Conservation (phyloP, 129 eudicot species). For the Smallanthus sonchifolius region DNA sequence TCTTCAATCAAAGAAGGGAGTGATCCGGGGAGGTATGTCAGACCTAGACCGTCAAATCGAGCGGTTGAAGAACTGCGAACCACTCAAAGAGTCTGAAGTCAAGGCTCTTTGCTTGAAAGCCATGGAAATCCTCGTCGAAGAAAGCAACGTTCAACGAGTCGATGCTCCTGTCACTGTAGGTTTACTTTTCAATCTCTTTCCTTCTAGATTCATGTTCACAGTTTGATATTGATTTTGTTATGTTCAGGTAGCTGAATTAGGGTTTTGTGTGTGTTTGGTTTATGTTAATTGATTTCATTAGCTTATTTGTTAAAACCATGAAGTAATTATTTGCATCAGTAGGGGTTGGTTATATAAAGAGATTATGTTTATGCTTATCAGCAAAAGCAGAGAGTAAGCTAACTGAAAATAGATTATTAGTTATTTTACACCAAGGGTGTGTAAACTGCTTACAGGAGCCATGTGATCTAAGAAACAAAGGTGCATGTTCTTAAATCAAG, state of each 20-base stretch:
- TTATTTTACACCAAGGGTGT: too few species aligned
- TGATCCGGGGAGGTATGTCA: conserved; percentile 46
- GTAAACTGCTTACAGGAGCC: too few species aligned
- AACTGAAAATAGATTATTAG: too few species aligned
- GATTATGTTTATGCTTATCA: too few species aligned
- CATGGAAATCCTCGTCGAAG: conserved; percentile 96
- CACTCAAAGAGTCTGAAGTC: conserved; percentile 83
- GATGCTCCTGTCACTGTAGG: conserved; percentile 97
- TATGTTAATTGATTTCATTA: neutral
- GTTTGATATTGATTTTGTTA: neutral
- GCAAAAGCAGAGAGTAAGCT: too few species aligned
- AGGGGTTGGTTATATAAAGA: too few species aligned
- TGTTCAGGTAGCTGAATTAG: neutral
- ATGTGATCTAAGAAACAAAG: too few species aligned
- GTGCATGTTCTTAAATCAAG: too few species aligned
- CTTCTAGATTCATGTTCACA: conserved; percentile 2
- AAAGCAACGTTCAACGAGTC: conserved; percentile 94
- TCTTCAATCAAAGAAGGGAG: neutral
- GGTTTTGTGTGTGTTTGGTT: conserved; percentile 11
- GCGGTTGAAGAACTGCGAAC: conserved; percentile 92
- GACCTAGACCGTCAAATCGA: conserved; percentile 98
- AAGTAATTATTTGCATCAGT: too few species aligned
- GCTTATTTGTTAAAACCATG: too few species aligned
- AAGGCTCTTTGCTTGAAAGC: conserved; percentile 96
- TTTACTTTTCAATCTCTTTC: neutral